Evolutionary conservation across 1,284 basidiomycete species (phyloP).

Genomic region (Tilletiopsis washingtonensis): DNA sequence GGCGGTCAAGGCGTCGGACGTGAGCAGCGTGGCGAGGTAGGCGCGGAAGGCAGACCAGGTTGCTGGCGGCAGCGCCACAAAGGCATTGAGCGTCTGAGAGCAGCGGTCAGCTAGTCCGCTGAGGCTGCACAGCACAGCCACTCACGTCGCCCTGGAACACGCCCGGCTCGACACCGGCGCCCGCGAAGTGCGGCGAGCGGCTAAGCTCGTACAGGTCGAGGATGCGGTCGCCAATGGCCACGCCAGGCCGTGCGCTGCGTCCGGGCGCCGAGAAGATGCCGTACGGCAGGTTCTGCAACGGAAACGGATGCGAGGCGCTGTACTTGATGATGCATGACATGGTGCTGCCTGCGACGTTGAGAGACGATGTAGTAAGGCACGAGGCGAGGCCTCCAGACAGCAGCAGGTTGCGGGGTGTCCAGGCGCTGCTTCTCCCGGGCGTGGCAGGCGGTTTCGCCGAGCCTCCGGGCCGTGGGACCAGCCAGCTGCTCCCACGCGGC

Average conservation of each 20-base stretch:
- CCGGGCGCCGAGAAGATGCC: constrained; percentile 17
- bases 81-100: constrained; percentile 10
- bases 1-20: constrained; percentile 1
- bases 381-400: no score
- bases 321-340: constrained; percentile 7
- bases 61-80: constrained; percentile 8
- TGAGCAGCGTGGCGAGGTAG: constrained; percentile 14
- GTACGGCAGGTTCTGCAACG: constrained; percentile 28
- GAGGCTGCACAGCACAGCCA: no score
- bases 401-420: no score
- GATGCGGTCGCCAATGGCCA: constrained; percentile 22
- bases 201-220: constrained; percentile 21
- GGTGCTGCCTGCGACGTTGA: no score
- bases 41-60: constrained; percentile 10
- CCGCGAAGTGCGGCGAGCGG: not conserved
- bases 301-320: constrained; percentile 16
- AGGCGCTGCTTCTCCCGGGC: no score
- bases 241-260: constrained; percentile 14
- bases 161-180: not conserved
- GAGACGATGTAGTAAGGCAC: no score
- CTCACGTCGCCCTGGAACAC: not conserved
- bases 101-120: no score
- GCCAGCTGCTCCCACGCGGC: no score
- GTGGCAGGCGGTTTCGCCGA: no score
- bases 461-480: no score